phyloP scores from a whole-genome alignment of 2,329 filamentous ascomycete genomes.

The Periconia macrospinosa region DNA sequence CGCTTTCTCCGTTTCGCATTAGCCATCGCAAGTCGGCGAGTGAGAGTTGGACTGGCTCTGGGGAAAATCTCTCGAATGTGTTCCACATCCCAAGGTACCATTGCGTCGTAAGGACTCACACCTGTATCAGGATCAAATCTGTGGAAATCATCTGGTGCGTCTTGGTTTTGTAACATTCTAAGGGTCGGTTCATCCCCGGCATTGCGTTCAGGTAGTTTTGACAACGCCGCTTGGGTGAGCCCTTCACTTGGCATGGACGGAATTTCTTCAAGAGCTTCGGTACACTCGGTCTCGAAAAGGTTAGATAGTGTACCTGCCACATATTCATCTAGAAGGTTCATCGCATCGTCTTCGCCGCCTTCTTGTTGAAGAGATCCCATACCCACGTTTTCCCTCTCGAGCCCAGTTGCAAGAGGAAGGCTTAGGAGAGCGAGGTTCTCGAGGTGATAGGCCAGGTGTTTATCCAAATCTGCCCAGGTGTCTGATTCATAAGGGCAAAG shows the following conservation, averaged over 20 bases:
- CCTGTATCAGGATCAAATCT: background rate
- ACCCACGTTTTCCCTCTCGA: background rate
- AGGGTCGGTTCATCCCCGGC: background rate
- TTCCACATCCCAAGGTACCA: background rate
- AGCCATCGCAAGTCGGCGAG: background rate
- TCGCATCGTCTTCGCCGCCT: background rate
- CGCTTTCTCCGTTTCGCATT: background rate
- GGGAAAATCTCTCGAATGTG: background rate
- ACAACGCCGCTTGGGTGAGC: background rate
- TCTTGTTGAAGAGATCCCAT: background rate
- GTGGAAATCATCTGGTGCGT: background rate
- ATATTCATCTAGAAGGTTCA: background rate
- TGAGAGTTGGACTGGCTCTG: background rate
- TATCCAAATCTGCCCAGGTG: background rate
- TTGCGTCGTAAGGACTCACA: background rate
- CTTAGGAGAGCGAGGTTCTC: background rate
- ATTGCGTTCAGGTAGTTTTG: background rate
- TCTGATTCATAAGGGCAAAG: background rate
- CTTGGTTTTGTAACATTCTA: background rate
- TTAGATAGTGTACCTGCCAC: background rate
- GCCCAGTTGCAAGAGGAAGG: background rate
- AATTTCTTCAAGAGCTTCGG: background rate
- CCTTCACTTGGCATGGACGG: background rate
- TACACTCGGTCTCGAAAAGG: background rate
- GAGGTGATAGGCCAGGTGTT: background rate